Evolutionary conservation across 1,139 yeast genomes (phyloP).

Genomic region (Blastobotrys proliferans): DNA sequence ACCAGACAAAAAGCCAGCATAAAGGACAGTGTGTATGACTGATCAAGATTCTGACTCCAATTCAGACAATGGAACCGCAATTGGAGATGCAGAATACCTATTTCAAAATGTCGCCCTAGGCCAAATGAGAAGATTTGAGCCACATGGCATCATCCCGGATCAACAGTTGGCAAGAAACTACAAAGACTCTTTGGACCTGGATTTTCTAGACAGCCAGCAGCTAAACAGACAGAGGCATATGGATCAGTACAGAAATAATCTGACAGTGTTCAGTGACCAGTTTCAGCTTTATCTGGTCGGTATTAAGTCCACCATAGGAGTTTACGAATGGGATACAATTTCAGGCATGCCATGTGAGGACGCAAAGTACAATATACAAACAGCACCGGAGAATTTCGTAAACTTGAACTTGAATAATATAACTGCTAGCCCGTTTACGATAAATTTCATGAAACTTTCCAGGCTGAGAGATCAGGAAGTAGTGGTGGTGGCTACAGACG

Average conservation of each 20-base stretch:
- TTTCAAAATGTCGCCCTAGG: not conserved
- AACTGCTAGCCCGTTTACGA: slow-evolving; percentile 48
- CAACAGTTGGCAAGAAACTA: slow-evolving; percentile 5
- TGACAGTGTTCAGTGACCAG: slow-evolving; percentile 21
- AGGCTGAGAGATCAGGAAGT: slow-evolving; percentile 31
- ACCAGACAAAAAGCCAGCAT: too few species aligned
- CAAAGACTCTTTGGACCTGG: not conserved
- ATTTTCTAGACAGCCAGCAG: not conserved
- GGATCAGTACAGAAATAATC: slow-evolving; percentile 26
- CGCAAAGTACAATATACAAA: too few species aligned
- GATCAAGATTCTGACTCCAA: not conserved
- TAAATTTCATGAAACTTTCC: slow-evolving; percentile 45
- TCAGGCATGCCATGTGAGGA: slow-evolving; percentile 16
- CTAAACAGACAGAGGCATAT: not conserved
- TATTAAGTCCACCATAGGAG: slow-evolving; percentile 17
- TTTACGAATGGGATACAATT: slow-evolving; percentile 22
- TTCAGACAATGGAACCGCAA: too few species aligned
- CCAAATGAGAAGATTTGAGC: not conserved
- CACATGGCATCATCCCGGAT: slow-evolving; percentile 5
- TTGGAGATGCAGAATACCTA: too few species aligned
- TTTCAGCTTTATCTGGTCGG: slow-evolving; percentile 24
- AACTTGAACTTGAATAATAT: too few species aligned
- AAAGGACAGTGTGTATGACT: too few species aligned
- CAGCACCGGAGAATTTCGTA: too few species aligned
- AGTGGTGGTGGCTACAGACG: slow-evolving; percentile 51